These are phyloP conservation scores for Ophiostoma sp. DNA, from an alignment of 2,329 filamentous ascomycete genomes.

Conservation along the genomic window DNA sequence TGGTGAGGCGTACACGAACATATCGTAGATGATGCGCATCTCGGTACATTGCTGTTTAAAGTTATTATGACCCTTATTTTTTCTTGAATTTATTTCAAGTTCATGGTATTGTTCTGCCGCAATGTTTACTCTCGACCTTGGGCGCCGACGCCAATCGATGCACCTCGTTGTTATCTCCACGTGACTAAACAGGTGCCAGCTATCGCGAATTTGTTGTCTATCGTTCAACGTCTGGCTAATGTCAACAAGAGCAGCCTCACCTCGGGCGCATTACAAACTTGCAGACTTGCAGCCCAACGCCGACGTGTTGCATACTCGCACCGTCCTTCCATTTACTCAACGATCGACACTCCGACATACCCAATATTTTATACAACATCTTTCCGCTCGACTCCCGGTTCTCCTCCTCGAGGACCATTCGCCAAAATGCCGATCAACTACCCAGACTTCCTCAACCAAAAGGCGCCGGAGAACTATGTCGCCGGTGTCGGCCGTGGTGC, in stretches of 20 bases:
- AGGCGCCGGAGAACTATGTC: constrained; percentile 81
- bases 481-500: constrained; percentile 96
- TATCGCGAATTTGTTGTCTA: constrained; percentile 17
- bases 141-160: neutral
- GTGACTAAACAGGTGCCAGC: constrained; percentile 17
- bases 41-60: too few species aligned
- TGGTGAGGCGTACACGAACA: neutral
- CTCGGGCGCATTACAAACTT: neutral
- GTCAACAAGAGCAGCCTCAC: neutral
- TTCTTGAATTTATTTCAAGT: neutral
- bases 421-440: constrained; percentile 41
- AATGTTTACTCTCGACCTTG: neutral
- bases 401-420: neutral
- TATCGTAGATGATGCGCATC: neutral
- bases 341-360: neutral
- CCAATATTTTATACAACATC: neutral
- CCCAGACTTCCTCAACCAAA: constrained; percentile 81
- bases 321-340: neutral
- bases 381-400: neutral
- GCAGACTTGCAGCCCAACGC: neutral
- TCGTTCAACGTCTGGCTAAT: neutral
- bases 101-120: neutral
- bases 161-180: constrained; percentile 15
- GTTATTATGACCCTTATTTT: too few species aligned
- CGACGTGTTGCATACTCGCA: neutral